Evolutionary conservation across 2,329 filamentous ascomycete genomes (phyloP).

Genomic region (Cylindrodendrum hubeiense): DNA sequence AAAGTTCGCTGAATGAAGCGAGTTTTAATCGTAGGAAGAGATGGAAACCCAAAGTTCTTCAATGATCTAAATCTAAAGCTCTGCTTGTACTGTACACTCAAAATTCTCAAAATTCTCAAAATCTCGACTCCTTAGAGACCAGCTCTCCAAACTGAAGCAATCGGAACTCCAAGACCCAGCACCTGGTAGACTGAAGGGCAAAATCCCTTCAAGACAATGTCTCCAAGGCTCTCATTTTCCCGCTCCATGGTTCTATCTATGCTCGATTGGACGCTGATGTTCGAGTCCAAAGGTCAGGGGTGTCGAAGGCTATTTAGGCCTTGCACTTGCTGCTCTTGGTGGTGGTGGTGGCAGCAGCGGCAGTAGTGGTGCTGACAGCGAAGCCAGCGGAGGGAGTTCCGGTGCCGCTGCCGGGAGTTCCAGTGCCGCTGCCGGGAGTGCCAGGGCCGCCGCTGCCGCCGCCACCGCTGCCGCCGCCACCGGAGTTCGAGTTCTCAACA

Average conservation of each 20-base stretch:
- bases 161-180: not conserved
- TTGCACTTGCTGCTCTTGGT: slow-evolving; percentile 21
- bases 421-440: slow-evolving; percentile 6
- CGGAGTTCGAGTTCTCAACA: slow-evolving; percentile 37
- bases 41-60: not conserved
- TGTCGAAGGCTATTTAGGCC: not conserved
- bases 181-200: not conserved
- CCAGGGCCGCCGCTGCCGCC: slow-evolving; percentile 19
- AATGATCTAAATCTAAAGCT: not conserved
- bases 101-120: not conserved
- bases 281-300: not conserved
- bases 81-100: not conserved
- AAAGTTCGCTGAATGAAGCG: not conserved
- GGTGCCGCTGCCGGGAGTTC: not conserved
- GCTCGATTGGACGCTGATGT: not conserved
- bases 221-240: not conserved
- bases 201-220: not conserved
- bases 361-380: not conserved
- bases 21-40: not conserved
- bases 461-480: slow-evolving; percentile 7
- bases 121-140: not conserved
- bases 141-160: not conserved
- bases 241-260: not conserved
- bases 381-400: not conserved
- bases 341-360: slow-evolving; percentile 1